Evolutionary conservation across 1,284 basidiomycete species (phyloP), one percentile per base, ranked within the genome.

Genomic region (Trichosporon sp.): DNA sequence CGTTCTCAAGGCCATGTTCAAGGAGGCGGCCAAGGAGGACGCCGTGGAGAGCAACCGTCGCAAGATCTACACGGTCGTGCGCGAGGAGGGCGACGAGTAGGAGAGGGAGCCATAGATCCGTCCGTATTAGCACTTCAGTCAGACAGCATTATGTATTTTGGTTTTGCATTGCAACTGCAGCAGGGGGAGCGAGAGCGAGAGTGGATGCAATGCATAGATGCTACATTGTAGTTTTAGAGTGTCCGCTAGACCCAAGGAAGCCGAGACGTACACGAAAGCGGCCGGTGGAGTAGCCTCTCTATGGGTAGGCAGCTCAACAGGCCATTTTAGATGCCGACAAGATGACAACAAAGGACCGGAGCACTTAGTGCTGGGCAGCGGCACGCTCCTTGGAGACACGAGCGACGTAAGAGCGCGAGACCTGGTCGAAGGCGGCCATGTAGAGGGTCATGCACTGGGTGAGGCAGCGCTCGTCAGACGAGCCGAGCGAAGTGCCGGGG

Each of bases 21-120:
- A 88, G 31, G 82, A 87, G 46, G 93, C 92, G 13, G 88, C 90
- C 68, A 83, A 86, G 56, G 83, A 87, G 64, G 85, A 87, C 40
- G 89, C 92, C 68, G 81, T 69, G 19, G 77, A 79, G 70, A 71
- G 88, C 1, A 92, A 90, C 77, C 84, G 94, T 69, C 83, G 89
- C 76, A 89, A 86, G 80, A 84, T 96, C 78, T 95, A 95, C 76
- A 84, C 84, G 9, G 79, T 94, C 27, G 95, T 91, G 85, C 88
- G 88, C 71, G 78, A 77, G 52, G 75, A 79, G 67, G 81, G 78
- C 56, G 78, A 76, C 29, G 81, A 79, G 62, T 78, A 78, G 36
- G 78, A 80, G 16, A 27, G 13, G 74, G 78, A 16, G 70, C 74
- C 34, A 37, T 68, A 44, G 36, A 60, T 23, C 16, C 4, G 11